These are phyloP conservation scores for Penicillium ucsense DNA, from an alignment of 495 filamentous ascomycete genomes.

Conservation along the genomic window DNA sequence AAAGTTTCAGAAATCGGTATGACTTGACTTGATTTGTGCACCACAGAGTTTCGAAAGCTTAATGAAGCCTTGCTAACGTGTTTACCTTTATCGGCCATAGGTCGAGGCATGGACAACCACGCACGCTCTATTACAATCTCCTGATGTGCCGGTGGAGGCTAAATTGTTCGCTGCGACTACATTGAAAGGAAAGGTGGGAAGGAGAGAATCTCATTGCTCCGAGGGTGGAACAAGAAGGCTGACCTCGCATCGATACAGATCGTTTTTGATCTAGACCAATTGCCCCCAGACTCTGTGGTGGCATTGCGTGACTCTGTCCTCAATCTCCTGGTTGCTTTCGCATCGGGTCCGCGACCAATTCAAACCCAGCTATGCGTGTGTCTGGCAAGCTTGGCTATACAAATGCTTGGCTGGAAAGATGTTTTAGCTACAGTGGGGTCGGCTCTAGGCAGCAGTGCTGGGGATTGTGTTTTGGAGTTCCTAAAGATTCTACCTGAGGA, in stretches of 20 bases:
- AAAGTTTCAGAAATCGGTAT: slow-evolving; percentile 95
- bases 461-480: slow-evolving; percentile 87
- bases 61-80: neutral
- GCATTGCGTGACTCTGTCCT: slow-evolving; percentile 76
- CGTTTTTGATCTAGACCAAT: slow-evolving; percentile 75
- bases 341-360: slow-evolving; percentile 78
- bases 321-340: slow-evolving; percentile 64
- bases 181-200: slow-evolving; percentile 86
- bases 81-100: slow-evolving; percentile 25
- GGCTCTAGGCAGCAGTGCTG: slow-evolving; percentile 64
- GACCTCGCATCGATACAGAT: slow-evolving; percentile 45
- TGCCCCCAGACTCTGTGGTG: slow-evolving; percentile 63
- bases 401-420: slow-evolving; percentile 94
- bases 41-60: slow-evolving; percentile 1
- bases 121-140: slow-evolving; percentile 71
- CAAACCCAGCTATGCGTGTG: slow-evolving; percentile 92
- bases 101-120: slow-evolving; percentile 84
- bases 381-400: slow-evolving; percentile 85
- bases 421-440: slow-evolving; percentile 73
- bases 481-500: slow-evolving; percentile 94
- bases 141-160: slow-evolving; percentile 62
- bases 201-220: neutral
- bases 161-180: slow-evolving; percentile 96
- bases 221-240: neutral
- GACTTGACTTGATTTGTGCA: slow-evolving; percentile 19